Evolutionary conservation across 768 basidiomycete genomes (phyloP).

Genomic region (Pisolithus tinctorius): DNA sequence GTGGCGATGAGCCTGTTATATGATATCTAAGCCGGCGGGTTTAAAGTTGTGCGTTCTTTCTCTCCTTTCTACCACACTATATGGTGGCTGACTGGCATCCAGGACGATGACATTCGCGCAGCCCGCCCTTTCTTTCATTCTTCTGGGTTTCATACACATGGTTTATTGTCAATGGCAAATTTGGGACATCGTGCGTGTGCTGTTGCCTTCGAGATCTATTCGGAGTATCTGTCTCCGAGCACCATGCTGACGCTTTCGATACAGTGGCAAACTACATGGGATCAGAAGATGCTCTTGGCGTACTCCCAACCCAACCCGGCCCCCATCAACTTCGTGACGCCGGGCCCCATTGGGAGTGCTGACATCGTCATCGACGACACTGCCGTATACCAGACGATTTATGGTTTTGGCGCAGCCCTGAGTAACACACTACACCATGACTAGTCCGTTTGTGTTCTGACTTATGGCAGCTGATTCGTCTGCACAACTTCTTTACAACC

Average conservation of each 20-base stretch:
- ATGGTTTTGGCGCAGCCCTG: slow-evolving; percentile 60
- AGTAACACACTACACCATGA: slow-evolving; percentile 33
- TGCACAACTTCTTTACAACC: slow-evolving; percentile 48
- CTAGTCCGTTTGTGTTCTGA: slow-evolving; percentile 3
- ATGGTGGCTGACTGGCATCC: not conserved
- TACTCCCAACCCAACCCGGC: slow-evolving; percentile 24
- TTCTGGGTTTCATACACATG: slow-evolving; percentile 14
- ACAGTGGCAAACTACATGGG: slow-evolving; percentile 52
- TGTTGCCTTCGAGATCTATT: not conserved
- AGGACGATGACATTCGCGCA: not conserved
- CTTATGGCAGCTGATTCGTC: slow-evolving; percentile 58
- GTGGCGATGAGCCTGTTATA: not conserved
- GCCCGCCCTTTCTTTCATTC: not conserved
- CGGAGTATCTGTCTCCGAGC: not conserved
- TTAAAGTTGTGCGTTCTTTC: not conserved
- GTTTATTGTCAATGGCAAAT: slow-evolving; percentile 41
- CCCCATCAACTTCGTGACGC: slow-evolving; percentile 29
- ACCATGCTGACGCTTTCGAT: not conserved
- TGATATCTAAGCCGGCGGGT: not conserved
- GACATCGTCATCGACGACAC: slow-evolving; percentile 58
- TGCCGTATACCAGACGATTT: slow-evolving; percentile 51
- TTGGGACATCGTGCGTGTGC: slow-evolving; percentile 41
- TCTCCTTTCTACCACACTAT: not conserved
- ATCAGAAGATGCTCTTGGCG: slow-evolving; percentile 23
- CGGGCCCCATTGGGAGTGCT: slow-evolving; percentile 49